Base-by-base conservation (phyloP, 176 grass and related monocot genomes). In the Zoysia japonica region DNA sequence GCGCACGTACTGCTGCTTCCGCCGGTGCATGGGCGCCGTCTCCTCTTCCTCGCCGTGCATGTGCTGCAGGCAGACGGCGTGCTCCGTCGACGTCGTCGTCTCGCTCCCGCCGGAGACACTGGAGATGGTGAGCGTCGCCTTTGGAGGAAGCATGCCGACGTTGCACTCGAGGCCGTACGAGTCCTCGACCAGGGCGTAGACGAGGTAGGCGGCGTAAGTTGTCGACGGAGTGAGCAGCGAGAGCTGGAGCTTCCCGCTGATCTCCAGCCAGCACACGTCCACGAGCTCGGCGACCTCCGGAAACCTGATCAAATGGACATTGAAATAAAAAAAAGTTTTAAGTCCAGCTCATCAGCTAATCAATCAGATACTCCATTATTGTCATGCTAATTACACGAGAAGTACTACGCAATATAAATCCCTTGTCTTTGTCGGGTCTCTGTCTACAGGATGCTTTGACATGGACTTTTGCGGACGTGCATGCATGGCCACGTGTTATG, bases 261-360 rank as follows among this genome's bases (percentile, higher is more conserved):
- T 88, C 78, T 92, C 85, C 17, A 92, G 77, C 90, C 93, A 92
- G 54, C 90, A 88, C 71, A 86, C 85, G 39, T 82, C 65, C 2
- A 96, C 60, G 1, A 96, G 82, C 79, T 90, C 82, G 1, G 85
- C 93, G 2, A 76, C 93, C 88, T 93, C 93, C 0, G 77, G 61
- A 7, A 93, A 97, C 72, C 93, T 97, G 64, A 52, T 12, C 46
- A 72, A 20, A 3, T 28, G 45, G 54, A 17, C 45, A 47, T 44
- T 14, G 9, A 71, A 15, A 52, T 53, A 53, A 28, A 28, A 28
- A 28, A 28, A 28, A 28, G 28, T 28, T 14, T 65, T 47, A n/a
- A 51, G 41, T 70, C n/a, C 17, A 17, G 41, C 13, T 37, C 28
- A 28, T 28, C 28, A 28, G 28, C 28, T 28, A 0, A 28, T 28